Evolutionary conservation across 495 filamentous ascomycete genomes (phyloP), one percentile per base, ranked within the genome.

Genomic region (Aspergillus hancockii): DNA sequence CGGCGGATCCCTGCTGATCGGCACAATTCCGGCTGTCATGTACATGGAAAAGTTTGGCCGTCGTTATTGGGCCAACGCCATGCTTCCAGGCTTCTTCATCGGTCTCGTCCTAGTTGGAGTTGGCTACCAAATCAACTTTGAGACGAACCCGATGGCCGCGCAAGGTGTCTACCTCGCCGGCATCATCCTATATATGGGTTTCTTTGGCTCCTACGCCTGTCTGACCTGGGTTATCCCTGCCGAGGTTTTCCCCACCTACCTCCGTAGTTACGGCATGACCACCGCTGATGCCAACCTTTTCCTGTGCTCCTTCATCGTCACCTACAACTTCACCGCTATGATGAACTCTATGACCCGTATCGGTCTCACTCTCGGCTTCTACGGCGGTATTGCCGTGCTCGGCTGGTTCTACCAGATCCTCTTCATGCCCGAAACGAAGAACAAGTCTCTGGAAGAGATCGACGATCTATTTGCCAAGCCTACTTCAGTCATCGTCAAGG

Each of bases 371-470:
- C 75, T 85, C 0, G 83, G 83, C 16, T 86, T 85, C 70, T 86
- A 85, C 63, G 82, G 83, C 59, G 83, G 83, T 19, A 84, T 85
- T 61, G 82, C 83, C 4, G 73, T 80, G 1, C 12, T 86, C 0
- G 82, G 81, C 8, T 83, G 81, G 80, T 66, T 83, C 56, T 85
- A 84, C 61, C 82, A 84, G 70, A 72, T 85, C 19, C 58, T 85
- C 23, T 86, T 86, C 67, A 85, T 85, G 82, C 82, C 82, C 0
- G 83, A 86, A 73, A 86, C 83, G 3, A 85, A 85, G 72, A 83
- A 85, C 61, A 81, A 81, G 71, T 79, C 81, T n/a, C 70, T 85
- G 0, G 83, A 86, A 69, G 82, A 85, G 66, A 85, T 86, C 50
- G 82, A 86, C 64, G 73, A 81, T 59, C 66, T 85, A 19, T 85